Evolutionary conservation across 2,329 filamentous ascomycete genomes (phyloP).

Genomic region (Alternaria ethzedia): DNA sequence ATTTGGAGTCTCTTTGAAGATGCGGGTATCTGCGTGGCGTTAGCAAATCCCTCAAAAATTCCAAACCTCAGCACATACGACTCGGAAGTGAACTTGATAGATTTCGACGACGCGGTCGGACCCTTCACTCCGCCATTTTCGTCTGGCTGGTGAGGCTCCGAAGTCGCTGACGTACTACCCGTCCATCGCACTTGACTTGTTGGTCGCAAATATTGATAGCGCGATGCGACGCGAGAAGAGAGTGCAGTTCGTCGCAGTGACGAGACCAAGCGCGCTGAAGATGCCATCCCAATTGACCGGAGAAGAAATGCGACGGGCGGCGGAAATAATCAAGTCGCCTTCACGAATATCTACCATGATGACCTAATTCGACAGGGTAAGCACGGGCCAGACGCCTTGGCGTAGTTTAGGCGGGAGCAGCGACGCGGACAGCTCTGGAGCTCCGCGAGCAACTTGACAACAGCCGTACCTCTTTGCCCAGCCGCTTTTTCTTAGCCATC

Average conservation of each 20-base stretch:
- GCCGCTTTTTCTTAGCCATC: conserved; percentile 5
- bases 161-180: conserved; percentile 47
- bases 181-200: conserved; percentile 46
- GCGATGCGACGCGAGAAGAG: conserved; percentile 31
- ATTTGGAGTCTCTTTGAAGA: conserved; percentile 79
- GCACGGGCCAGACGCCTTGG: conserved; percentile 41
- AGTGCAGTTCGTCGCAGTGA: conserved; percentile 42
- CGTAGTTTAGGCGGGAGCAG: conserved; percentile 45
- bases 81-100: conserved; percentile 80
- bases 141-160: conserved; percentile 50
- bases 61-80: conserved; percentile 56
- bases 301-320: conserved; percentile 27
- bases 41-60: not conserved
- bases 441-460: conserved; percentile 36
- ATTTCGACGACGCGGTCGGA: conserved; percentile 47
- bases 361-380: conserved; percentile 32
- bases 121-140: conserved; percentile 43
- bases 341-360: conserved; percentile 25
- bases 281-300: conserved; percentile 40
- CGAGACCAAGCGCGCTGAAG: conserved; percentile 40
- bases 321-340: conserved; percentile 20
- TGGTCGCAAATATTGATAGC: conserved; percentile 32
- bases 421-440: conserved; percentile 49
- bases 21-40: conserved; percentile 67
- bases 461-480: conserved; percentile 20